Evolutionary conservation across 306 rosid species (phyloP).

Genomic region (Hippophae rhamnoides): DNA sequence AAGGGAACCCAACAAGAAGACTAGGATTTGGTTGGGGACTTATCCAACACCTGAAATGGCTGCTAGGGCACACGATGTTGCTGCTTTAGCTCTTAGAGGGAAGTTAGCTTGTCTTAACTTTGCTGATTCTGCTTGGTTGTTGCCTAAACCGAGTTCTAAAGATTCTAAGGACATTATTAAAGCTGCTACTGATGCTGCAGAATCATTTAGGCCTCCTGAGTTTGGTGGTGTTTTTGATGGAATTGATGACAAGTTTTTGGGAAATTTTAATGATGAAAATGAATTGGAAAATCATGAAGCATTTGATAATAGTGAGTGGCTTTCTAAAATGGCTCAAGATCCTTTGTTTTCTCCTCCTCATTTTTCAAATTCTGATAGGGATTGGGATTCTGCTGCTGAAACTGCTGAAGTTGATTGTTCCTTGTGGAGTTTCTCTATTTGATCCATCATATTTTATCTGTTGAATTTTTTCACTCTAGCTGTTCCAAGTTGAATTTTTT

Average conservation of each 20-base stretch:
- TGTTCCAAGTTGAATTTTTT: too few relatives aligned
- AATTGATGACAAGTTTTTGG: background rate
- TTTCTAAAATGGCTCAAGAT: too few relatives aligned
- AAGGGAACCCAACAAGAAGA: slow-evolving; percentile 52
- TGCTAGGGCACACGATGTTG: slow-evolving; percentile 84
- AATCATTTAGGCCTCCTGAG: slow-evolving; percentile 17
- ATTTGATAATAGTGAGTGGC: too few relatives aligned
- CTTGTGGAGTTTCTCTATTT: too few relatives aligned
- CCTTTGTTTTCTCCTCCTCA: too few relatives aligned
- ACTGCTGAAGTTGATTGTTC: too few relatives aligned
- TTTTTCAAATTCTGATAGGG: too few relatives aligned
- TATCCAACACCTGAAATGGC: slow-evolving; percentile 75
- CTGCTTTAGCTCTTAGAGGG: slow-evolving; percentile 48
- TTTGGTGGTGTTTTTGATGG: slow-evolving; percentile 7
- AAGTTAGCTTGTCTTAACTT: slow-evolving; percentile 68
- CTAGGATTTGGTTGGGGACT: slow-evolving; percentile 80
- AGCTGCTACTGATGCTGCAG: slow-evolving; percentile 57
- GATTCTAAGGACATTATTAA: slow-evolving; percentile 39
- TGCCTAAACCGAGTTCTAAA: slow-evolving; percentile 31
- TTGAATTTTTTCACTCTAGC: too few relatives aligned
- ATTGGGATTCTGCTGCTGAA: too few relatives aligned
- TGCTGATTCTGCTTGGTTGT: slow-evolving; percentile 53
- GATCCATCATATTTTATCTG: too few relatives aligned
- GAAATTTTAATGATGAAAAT: background rate
- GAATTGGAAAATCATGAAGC: background rate